Conservation (phyloP, 2,329 filamentous ascomycete genomes). For the Nemania abortiva region DNA sequence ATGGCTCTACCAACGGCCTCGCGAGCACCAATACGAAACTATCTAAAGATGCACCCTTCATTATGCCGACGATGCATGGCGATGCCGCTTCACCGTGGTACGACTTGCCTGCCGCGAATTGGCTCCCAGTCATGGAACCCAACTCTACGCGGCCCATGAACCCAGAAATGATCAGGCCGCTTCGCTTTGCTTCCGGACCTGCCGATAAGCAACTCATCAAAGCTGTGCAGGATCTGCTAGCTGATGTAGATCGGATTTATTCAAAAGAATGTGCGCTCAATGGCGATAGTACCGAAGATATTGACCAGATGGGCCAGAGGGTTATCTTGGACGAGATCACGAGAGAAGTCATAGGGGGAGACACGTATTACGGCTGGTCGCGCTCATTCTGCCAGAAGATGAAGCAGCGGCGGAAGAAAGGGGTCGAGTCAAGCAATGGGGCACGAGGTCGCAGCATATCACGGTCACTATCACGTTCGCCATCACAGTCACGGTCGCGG, state of each 20-base stretch:
- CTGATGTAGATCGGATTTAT: conserved; percentile 77
- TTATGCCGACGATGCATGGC: conserved; percentile 82
- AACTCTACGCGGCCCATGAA: conserved; percentile 82
- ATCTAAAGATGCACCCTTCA: conserved; percentile 71
- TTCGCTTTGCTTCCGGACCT: conserved; percentile 76
- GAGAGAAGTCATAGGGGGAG: conserved; percentile 72
- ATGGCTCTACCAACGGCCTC: conserved; percentile 45
- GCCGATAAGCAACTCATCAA: conserved; percentile 74
- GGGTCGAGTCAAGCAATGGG: conserved; percentile 40
- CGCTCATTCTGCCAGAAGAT: conserved; percentile 83
- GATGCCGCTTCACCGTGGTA: conserved; percentile 80
- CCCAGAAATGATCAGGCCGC: conserved; percentile 75
- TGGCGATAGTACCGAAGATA: conserved; percentile 66
- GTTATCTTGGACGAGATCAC: conserved; percentile 74
- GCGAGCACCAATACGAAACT: conserved; percentile 49
- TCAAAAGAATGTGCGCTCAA: conserved; percentile 60
- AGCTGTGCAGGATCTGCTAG: conserved; percentile 77
- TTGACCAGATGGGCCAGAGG: conserved; percentile 81
- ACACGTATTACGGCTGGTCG: conserved; percentile 92
- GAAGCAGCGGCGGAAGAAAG: conserved; percentile 66
- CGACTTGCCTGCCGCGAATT: conserved; percentile 84
- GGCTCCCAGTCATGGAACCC: conserved; percentile 81
- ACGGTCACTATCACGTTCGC: conserved; percentile 53
- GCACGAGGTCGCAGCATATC: conserved; percentile 49
- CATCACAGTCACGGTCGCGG: conserved; percentile 23